Percentiles rank a stretch among this genome's conserved stretches.
Evolutionary conservation across 257 asterid genomes (phyloP).

Genomic region (Voacanga thouarsii): DNA sequence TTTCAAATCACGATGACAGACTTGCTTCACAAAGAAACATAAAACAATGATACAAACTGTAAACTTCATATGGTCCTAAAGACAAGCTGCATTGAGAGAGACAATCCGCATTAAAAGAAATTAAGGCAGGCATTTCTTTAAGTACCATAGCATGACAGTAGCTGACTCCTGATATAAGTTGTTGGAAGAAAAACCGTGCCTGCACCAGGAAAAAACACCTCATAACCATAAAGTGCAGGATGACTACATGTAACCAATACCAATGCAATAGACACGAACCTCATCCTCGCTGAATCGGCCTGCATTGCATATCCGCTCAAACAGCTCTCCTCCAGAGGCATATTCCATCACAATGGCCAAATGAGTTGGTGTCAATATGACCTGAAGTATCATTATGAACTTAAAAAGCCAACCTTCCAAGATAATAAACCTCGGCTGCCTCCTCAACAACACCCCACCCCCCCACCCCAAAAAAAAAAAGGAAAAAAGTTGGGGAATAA

Average conservation of each 20-base stretch:
- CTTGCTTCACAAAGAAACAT: conserved; percentile 57
- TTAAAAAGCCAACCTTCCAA: conserved; percentile 8
- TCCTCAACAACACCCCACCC: not conserved
- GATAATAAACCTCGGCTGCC: not conserved
- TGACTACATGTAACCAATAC: not conserved
- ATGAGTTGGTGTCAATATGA: conserved; percentile 88
- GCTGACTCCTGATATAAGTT: conserved; percentile 98
- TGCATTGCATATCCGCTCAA: conserved; percentile 94
- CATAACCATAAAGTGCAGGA: conserved; percentile 12
- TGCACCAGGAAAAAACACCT: conserved; percentile 19
- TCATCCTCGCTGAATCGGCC: conserved; percentile 98
- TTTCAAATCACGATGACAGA: conserved; percentile 95
- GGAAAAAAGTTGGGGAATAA: not conserved
- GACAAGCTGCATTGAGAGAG: not conserved
- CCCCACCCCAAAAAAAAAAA: not conserved
- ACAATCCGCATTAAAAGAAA: not conserved
- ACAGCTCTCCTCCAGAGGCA: conserved; percentile 98
- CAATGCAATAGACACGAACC: conserved; percentile 37
- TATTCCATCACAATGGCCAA: conserved; percentile 98
- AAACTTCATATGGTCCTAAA: not conserved
- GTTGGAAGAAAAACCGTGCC: conserved; percentile 99
- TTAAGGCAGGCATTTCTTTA: not conserved
- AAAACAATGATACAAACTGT: not conserved
- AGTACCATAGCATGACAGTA: conserved; percentile 94
- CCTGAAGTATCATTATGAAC: conserved; percentile 34